These are phyloP conservation scores for Thozetella sp. DNA, from an alignment of 495 filamentous ascomycete species.

Conservation along the genomic window DNA sequence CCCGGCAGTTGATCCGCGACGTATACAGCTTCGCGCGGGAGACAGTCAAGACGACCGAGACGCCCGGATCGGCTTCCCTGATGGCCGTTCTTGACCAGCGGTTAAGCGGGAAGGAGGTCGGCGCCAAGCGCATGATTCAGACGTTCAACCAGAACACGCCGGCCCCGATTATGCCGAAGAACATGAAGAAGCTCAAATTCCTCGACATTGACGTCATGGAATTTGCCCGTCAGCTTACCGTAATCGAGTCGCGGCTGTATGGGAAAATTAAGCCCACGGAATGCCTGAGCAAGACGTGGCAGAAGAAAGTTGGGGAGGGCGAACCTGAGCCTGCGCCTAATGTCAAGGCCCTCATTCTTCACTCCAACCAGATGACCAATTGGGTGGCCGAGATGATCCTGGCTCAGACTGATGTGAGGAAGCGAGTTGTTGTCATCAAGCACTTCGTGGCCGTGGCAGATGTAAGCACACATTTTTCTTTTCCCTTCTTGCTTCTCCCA, in stretches of 20 bases:
- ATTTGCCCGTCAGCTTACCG: constrained; percentile 94
- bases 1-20: constrained; percentile 80
- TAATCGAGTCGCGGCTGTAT: constrained; percentile 94
- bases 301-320: constrained; percentile 82
- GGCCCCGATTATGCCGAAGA: constrained; percentile 91
- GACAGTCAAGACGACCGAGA: constrained; percentile 87
- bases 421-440: constrained; percentile 95
- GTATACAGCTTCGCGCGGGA: constrained; percentile 91
- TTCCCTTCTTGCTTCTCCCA: not conserved
- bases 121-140: constrained; percentile 82
- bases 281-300: constrained; percentile 98
- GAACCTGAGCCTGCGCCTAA: constrained; percentile 91
- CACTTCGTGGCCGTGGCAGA: constrained; percentile 97
- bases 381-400: constrained; percentile 99
- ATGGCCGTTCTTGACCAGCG: constrained; percentile 86
- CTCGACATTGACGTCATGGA: constrained; percentile 94
- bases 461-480: constrained; percentile 61
- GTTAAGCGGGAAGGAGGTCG: constrained; percentile 81
- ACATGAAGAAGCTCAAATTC: constrained; percentile 99
- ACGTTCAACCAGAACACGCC: constrained; percentile 80
- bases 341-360: constrained; percentile 92
- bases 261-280: constrained; percentile 94
- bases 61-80: constrained; percentile 79
- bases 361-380: constrained; percentile 97
- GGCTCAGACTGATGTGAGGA: constrained; percentile 89